These are phyloP conservation scores for Rehmannia glutinosa DNA, from an alignment of 257 asterid species.

Conservation along the genomic window DNA sequence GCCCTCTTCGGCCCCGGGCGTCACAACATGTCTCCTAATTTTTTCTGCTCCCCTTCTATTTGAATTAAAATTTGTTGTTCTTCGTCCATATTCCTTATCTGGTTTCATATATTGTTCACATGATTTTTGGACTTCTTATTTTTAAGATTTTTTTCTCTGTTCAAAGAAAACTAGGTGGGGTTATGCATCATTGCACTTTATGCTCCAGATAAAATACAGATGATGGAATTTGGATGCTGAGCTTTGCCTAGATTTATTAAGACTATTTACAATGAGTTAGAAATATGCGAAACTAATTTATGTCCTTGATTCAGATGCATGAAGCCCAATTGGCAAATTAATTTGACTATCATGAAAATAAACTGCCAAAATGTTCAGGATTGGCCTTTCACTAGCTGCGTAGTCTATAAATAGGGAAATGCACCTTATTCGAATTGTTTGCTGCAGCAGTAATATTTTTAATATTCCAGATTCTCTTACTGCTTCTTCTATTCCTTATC, in stretches of 20 bases:
- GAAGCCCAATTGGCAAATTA: background rate
- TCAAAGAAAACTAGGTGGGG: background rate
- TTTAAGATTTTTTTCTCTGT: background rate
- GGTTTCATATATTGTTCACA: too few species aligned
- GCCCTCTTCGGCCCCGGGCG: too few species aligned
- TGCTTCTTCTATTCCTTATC: background rate
- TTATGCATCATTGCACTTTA: background rate
- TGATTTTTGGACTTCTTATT: too few species aligned
- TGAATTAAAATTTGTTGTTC: background rate
- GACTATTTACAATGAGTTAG: background rate
- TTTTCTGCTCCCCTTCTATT: too few species aligned
- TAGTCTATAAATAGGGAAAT: background rate
- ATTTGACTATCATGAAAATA: background rate
- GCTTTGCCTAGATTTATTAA: background rate
- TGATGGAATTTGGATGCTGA: background rate
- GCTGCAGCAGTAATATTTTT: background rate
- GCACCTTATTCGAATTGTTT: background rate
- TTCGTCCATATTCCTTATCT: background rate
- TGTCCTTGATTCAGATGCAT: background rate
- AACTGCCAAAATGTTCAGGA: background rate
- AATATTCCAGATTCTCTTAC: background rate
- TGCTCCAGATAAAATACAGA: background rate
- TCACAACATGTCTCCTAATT: too few species aligned
- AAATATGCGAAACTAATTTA: too few species aligned
- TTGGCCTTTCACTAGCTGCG: too few species aligned